Conservation (phyloP, 2,329 filamentous ascomycete genomes). For the Hymenoscyphus infarciens region DNA sequence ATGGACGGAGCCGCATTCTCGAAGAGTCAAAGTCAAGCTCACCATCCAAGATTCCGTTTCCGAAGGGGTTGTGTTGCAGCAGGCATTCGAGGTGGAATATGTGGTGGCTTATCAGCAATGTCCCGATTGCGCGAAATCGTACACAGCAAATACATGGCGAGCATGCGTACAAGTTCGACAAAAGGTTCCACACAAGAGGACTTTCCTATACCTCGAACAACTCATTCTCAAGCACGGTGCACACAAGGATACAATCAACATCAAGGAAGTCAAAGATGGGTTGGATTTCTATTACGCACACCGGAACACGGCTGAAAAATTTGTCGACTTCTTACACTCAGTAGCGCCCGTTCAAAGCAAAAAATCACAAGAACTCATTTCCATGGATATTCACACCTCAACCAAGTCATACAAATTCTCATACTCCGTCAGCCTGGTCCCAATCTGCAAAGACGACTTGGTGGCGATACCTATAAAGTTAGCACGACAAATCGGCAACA, state of each 20-base stretch:
- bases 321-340: constrained; percentile 84
- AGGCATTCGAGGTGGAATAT: constrained; percentile 93
- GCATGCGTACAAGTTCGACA: constrained; percentile 93
- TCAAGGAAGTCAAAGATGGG: constrained; percentile 93
- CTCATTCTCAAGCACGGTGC: constrained; percentile 92
- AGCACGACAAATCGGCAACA: constrained; percentile 84
- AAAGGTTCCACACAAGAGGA: constrained; percentile 93
- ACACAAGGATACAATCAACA: constrained; percentile 92
- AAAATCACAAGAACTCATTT: constrained; percentile 90
- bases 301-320: constrained; percentile 86
- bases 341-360: constrained; percentile 75
- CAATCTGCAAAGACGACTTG: constrained; percentile 95
- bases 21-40: constrained; percentile 89
- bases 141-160: constrained; percentile 93
- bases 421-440: constrained; percentile 83
- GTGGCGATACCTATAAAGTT: constrained; percentile 89
- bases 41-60: constrained; percentile 74
- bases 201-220: constrained; percentile 81
- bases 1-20: constrained; percentile 97
- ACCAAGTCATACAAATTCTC: constrained; percentile 94
- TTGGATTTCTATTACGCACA: constrained; percentile 94
- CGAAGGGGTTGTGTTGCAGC: constrained; percentile 71
- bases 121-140: constrained; percentile 91
- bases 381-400: constrained; percentile 85
- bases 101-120: constrained; percentile 90